Conservation (phyloP, 768 basidiomycete genomes). For the Pisolithus marmoratus region DNA sequence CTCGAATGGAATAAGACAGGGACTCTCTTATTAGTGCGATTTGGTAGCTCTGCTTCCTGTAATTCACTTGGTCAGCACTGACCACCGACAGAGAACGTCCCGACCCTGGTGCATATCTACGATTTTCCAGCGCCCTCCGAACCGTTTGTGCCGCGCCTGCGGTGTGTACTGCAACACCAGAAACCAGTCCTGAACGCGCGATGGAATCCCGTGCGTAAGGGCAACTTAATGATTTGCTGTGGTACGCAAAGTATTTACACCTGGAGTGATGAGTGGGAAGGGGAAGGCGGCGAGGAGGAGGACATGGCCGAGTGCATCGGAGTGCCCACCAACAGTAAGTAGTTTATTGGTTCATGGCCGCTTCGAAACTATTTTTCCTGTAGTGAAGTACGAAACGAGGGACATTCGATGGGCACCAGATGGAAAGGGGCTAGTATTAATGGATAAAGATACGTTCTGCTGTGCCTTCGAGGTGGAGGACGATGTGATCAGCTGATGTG, state of each 20-base stretch:
- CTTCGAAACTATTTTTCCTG: not conserved
- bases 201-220: constrained; percentile 86
- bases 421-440: constrained; percentile 70
- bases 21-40: constrained; percentile 64
- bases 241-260: constrained; percentile 62
- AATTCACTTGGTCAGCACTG: not conserved
- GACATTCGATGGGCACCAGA: constrained; percentile 81
- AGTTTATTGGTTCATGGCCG: constrained; percentile 5
- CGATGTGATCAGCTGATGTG: constrained; percentile 10
- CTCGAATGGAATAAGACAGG: constrained; percentile 82
- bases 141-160: constrained; percentile 53
- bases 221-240: constrained; percentile 62
- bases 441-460: constrained; percentile 79
- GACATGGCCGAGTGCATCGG: constrained; percentile 91
- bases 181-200: constrained; percentile 57
- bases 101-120: constrained; percentile 63
- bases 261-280: constrained; percentile 82
- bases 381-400: constrained; percentile 66
- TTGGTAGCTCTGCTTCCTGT: constrained; percentile 38
- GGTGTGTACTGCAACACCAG: constrained; percentile 62
- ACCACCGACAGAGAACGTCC: constrained; percentile 47
- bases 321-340: constrained; percentile 72
- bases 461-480: constrained; percentile 78
- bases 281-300: constrained; percentile 49
- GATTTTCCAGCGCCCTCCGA: constrained; percentile 60